These are phyloP conservation scores for Laetiporus sulphureus DNA, from an alignment of 1,284 basidiomycete species.

Conservation along the genomic window DNA sequence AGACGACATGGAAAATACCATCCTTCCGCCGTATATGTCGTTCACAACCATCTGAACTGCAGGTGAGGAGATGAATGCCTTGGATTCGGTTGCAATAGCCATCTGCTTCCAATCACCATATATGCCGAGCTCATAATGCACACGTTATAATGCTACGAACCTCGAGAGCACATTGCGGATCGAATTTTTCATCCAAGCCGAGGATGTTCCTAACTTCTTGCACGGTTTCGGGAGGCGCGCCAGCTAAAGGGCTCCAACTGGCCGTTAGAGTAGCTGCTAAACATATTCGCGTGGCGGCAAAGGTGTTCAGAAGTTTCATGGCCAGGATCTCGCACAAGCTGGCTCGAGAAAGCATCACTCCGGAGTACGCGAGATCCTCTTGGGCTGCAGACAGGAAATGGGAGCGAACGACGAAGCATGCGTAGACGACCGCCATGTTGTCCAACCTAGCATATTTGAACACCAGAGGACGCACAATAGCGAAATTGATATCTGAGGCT, in stretches of 20 bases:
- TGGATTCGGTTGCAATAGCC: conserved; percentile 78
- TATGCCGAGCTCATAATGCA: neutral
- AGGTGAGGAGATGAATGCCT: conserved; percentile 72
- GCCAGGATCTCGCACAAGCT: conserved; percentile 79
- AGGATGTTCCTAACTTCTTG: conserved; percentile 53
- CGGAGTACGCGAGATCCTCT: conserved; percentile 68
- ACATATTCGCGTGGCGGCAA: conserved; percentile 66
- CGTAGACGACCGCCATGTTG: conserved; percentile 70
- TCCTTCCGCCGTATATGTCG: conserved; percentile 72
- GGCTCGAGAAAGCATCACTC: conserved; percentile 64
- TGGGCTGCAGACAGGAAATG: conserved; percentile 47
- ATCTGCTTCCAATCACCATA: conserved; percentile 42
- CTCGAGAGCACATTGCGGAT: conserved; percentile 75
- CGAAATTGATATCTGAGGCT: conserved; percentile 80
- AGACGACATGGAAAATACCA: conserved; percentile 61
- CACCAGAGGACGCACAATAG: conserved; percentile 75
- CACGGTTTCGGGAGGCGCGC: conserved; percentile 64
- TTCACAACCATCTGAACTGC: conserved; percentile 79
- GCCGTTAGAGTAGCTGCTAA: conserved; percentile 73
- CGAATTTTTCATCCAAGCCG: conserved; percentile 48
- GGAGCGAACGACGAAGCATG: conserved; percentile 64
- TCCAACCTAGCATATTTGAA: conserved; percentile 69
- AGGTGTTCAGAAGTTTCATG: conserved; percentile 75
- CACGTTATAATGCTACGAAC: conserved; percentile 32
- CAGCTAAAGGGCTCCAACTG: conserved; percentile 75